These are phyloP conservation scores for Pythium phragmiticola DNA, from an alignment of 352 stramenopile genomes.

Conservation along the genomic window DNA sequence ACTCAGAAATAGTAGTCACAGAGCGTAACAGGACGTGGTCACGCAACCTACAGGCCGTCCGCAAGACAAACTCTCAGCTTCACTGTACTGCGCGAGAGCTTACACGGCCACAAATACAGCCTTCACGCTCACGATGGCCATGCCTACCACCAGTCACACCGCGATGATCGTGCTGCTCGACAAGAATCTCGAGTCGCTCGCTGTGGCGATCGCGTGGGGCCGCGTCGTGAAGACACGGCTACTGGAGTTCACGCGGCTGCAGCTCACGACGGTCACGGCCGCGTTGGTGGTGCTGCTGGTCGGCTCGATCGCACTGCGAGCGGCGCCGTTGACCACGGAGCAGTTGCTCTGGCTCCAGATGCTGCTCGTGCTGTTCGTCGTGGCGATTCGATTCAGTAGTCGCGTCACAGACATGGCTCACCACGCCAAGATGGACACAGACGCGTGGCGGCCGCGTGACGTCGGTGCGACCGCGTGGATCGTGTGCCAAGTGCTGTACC, in stretches of 20 bases:
- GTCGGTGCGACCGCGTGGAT: background rate
- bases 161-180: slow-evolving; percentile 3
- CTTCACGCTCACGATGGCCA: no score
- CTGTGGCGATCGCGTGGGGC: background rate
- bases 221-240: background rate
- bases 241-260: background rate
- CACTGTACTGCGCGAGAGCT: no score
- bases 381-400: background rate
- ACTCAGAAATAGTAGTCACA: no score
- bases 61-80: no score
- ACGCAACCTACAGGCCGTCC: no score
- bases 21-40: no score
- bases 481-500: background rate
- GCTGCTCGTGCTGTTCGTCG: no score
- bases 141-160: background rate
- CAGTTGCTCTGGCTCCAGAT: background rate
- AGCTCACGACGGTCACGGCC: background rate
- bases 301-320: background rate
- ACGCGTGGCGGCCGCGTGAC: background rate
- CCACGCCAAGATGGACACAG: background rate
- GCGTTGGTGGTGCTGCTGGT: background rate
- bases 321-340: background rate
- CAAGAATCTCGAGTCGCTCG: background rate
- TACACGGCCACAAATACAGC: no score
- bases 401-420: background rate